phyloP scores from a whole-genome alignment of 1,284 basidiomycete species.

The Ganoderma sp. region DNA sequence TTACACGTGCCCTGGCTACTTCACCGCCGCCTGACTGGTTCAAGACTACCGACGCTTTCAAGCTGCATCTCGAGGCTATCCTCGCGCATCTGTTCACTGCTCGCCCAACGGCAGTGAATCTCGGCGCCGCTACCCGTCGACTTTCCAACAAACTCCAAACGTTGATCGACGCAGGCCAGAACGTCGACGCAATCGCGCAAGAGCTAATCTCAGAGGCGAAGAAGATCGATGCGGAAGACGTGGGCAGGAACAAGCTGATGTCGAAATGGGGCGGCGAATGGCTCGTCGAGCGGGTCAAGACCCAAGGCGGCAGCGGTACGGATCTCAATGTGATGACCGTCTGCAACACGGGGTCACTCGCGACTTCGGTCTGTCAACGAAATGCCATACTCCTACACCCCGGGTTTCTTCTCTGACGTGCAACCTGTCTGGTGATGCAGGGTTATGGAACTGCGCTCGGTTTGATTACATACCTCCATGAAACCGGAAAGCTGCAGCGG shows the following conservation, averaged over 20 bases:
- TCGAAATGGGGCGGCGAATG: slow-evolving; percentile 83
- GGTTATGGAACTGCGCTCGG: slow-evolving; percentile 94
- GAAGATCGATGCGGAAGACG: slow-evolving; percentile 81
- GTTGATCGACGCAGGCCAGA: slow-evolving; percentile 48
- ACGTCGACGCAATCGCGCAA: slow-evolving; percentile 55
- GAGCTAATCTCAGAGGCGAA: slow-evolving; percentile 68
- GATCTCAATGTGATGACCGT: slow-evolving; percentile 85
- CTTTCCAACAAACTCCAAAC: slow-evolving; percentile 58
- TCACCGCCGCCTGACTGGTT: slow-evolving; percentile 57
- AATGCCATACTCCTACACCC: neutral
- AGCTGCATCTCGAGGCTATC: slow-evolving; percentile 58
- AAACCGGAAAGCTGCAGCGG: slow-evolving; percentile 73
- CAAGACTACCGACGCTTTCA: slow-evolving; percentile 53
- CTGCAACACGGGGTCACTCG: slow-evolving; percentile 94
- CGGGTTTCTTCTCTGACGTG: neutral
- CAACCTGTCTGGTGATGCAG: slow-evolving; percentile 46
- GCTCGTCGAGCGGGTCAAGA: slow-evolving; percentile 66
- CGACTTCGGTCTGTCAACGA: slow-evolving; percentile 78
- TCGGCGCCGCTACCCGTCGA: slow-evolving; percentile 81
- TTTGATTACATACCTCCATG: slow-evolving; percentile 88
- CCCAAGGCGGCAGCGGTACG: slow-evolving; percentile 52
- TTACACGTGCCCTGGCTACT: slow-evolving; percentile 53
- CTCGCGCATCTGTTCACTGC: slow-evolving; percentile 82
- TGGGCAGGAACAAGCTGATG: slow-evolving; percentile 84
- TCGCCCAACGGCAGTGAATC: slow-evolving; percentile 94